Conservation (phyloP, 164 flowering plant genomes). For the Tetrastigma voinierianum region DNA sequence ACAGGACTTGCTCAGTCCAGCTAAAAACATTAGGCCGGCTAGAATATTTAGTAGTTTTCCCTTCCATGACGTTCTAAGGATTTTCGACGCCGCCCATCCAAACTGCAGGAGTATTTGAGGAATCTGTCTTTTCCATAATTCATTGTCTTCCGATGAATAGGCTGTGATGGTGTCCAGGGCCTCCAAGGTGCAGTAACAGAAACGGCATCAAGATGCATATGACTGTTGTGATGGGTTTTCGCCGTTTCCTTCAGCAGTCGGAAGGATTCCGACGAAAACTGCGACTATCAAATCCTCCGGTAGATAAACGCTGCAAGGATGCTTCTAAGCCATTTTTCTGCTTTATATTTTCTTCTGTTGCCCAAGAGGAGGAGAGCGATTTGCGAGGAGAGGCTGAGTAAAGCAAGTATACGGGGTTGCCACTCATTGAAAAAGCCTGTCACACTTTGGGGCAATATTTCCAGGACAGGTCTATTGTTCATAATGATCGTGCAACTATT, state of each 20-base stretch:
- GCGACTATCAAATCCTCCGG: constrained; percentile 4
- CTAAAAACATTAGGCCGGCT: not conserved
- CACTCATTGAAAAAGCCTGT: not conserved
- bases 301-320: constrained; percentile 1
- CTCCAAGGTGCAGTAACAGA: not conserved
- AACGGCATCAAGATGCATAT: not conserved
- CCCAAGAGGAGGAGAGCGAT: not conserved
- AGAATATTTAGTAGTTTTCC: not conserved
- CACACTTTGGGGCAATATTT: not conserved
- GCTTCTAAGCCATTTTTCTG: not conserved
- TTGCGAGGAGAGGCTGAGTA: constrained; percentile 5
- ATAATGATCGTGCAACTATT: not conserved
- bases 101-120: not conserved
- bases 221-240: not conserved
- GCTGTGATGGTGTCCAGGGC: not conserved
- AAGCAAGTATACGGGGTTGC: not conserved
- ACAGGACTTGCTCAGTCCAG: not conserved
- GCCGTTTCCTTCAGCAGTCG: not conserved
- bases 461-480: not conserved
- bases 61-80: constrained; percentile 1
- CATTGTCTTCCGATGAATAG: not conserved
- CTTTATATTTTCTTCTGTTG: not conserved
- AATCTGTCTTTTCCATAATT: not conserved
- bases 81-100: not conserved
- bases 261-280: not conserved